Conservation (phyloP, 208 protist species). For the Trichomonas vaginalis region DNA sequence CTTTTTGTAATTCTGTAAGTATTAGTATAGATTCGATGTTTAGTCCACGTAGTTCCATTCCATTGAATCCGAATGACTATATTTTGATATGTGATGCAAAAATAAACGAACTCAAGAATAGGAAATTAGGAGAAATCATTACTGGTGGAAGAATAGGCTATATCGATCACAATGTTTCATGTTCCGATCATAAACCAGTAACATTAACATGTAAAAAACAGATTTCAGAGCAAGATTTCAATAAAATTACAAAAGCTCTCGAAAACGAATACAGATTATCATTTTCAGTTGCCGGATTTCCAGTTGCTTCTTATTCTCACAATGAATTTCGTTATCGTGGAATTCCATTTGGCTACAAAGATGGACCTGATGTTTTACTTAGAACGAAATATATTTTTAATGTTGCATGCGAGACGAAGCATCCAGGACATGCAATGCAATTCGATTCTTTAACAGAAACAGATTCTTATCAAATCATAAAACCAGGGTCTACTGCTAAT, state of each 20-base stretch:
- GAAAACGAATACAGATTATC: neutral
- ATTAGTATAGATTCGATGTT: neutral
- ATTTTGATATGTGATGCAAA: neutral
- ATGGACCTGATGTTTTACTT: neutral
- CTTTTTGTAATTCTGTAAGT: neutral
- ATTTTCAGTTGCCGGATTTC: neutral
- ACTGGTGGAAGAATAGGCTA: neutral
- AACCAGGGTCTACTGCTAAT: neutral
- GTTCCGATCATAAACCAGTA: neutral
- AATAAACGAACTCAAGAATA: neutral
- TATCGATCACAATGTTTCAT: neutral
- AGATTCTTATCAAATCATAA: neutral
- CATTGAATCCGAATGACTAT: neutral
- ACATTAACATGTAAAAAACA: neutral
- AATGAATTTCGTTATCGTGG: neutral
- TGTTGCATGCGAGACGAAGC: neutral
- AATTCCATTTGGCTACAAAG: neutral
- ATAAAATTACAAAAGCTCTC: neutral
- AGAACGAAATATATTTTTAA: neutral
- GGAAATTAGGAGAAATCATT: neutral
- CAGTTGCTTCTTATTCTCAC: neutral
- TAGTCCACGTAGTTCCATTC: neutral
- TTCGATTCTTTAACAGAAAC: neutral
- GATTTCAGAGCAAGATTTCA: neutral
- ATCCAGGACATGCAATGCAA: neutral